Evolutionary conservation across 1,139 yeast species (phyloP), one percentile per base, ranked within the genome.

Genomic region (Citeromyces siamensis): DNA sequence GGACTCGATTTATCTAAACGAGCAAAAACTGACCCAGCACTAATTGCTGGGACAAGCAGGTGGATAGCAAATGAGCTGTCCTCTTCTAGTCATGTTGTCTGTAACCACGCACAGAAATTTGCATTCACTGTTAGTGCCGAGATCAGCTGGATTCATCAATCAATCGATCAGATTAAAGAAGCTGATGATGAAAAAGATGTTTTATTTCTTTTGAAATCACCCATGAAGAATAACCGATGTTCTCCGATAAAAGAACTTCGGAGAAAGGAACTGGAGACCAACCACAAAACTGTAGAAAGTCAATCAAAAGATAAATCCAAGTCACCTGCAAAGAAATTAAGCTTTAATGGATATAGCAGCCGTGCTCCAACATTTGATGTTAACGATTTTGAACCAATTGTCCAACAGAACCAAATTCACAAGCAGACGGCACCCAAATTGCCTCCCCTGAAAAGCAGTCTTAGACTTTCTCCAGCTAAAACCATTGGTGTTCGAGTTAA

Each of bases 61-160:
- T 68, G 74, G 74, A 53, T 63, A 41, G 57, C 60, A 19, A 52
- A 52, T 21, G 72, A 67, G 44, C 55, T 61, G 35, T 47, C 48
- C 32, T 48, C 50, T 3, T 53, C 55, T 7, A 49, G 53, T 32
- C 53, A 50, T 20, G 46, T 52, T 23, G 54, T 59, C 39, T 46
- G 44, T 9, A 49, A 48, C 31, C 60, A 57, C 32, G 46, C 54
- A 4, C 66, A 61, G 40, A 64, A 60, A 39, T 56, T 62, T 40
- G 60, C 61, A 2, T 59, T 49, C 34, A 54, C 61, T 2, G 59
- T 62, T 4, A 50, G 60, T 9, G 41, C 59, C 14, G 67, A 60
- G 37, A 40, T 62, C 33, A 55, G 59, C 22, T 61, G 66, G 66
- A 43, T 62, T 17, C 56, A 60, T 35, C 64, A 58, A 39, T 57